Evolutionary conservation across 2,329 filamentous ascomycete genomes (phyloP).

Genomic region (Coniochaeta sp.): DNA sequence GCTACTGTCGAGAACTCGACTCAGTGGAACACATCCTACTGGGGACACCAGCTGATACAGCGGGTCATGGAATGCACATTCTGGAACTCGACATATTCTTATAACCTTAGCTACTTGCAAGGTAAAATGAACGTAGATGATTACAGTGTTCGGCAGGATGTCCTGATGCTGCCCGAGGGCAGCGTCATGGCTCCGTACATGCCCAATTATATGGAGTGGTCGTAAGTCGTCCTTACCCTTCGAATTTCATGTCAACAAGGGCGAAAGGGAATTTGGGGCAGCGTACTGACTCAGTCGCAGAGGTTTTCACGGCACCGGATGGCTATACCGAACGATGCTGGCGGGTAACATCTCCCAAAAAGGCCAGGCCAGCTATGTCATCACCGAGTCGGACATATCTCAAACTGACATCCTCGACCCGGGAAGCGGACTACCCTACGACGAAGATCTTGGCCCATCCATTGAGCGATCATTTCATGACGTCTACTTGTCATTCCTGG

Average conservation of each 20-base stretch:
- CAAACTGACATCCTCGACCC: slow-evolving; percentile 6
- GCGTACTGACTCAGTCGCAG: background rate
- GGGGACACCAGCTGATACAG: background rate
- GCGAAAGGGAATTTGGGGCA: too few relatives aligned
- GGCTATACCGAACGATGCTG: slow-evolving; percentile 6
- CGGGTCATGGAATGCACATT: slow-evolving; percentile 8
- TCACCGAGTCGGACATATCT: slow-evolving; percentile 4
- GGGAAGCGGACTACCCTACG: slow-evolving; percentile 1
- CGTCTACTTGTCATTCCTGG: slow-evolving; percentile 8
- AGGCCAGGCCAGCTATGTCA: slow-evolving; percentile 1
- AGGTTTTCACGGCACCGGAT: slow-evolving; percentile 8
- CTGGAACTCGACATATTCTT: slow-evolving; percentile 8
- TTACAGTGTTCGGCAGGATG: background rate
- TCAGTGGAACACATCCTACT: slow-evolving; percentile 1
- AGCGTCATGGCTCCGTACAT: slow-evolving; percentile 4
- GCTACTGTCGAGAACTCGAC: background rate
- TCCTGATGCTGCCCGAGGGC: slow-evolving; percentile 5
- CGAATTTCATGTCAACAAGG: background rate
- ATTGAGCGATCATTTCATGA: slow-evolving; percentile 5
- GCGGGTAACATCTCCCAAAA: slow-evolving; percentile 7
- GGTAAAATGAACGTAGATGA: slow-evolving; percentile 5
- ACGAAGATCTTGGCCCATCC: slow-evolving; percentile 3
- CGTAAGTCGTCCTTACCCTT: slow-evolving; percentile 3
- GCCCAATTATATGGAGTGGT: slow-evolving; percentile 6
- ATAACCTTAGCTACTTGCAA: slow-evolving; percentile 5